Percentiles rank a stretch among this genome's conserved stretches.
Evolutionary conservation across 2,329 filamentous ascomycete genomes (phyloP).

Genomic region (Domatiomyces catenatus): DNA sequence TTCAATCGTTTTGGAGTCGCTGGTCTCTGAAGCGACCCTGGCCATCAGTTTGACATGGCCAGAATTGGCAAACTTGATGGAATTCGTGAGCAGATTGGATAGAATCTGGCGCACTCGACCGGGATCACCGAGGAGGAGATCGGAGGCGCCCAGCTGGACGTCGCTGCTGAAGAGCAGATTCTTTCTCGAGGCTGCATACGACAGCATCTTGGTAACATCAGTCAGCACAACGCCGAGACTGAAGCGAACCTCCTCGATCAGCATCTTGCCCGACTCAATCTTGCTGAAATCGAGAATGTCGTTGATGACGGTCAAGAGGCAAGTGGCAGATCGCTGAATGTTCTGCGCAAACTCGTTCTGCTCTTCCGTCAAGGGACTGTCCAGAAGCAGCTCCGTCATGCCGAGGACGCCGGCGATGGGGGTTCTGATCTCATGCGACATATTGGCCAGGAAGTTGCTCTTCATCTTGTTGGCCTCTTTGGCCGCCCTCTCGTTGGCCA

Average conservation of each 20-base stretch:
- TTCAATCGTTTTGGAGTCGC: slow-evolving; percentile 50
- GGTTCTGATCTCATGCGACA: slow-evolving; percentile 66
- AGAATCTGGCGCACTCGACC: slow-evolving; percentile 62
- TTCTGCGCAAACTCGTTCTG: slow-evolving; percentile 28
- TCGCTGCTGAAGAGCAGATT: slow-evolving; percentile 53
- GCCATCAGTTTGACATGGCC: slow-evolving; percentile 55
- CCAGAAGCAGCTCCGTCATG: slow-evolving; percentile 28
- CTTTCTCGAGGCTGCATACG: slow-evolving; percentile 61
- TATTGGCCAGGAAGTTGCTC: slow-evolving; percentile 63
- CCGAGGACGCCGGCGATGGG: slow-evolving; percentile 66
- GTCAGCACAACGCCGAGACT: slow-evolving; percentile 56
- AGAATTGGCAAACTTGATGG: slow-evolving; percentile 58
- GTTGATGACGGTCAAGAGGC: slow-evolving; percentile 30
- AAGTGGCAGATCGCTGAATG: slow-evolving; percentile 28
- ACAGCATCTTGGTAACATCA: slow-evolving; percentile 65
- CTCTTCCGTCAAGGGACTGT: slow-evolving; percentile 26
- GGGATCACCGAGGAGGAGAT: slow-evolving; percentile 62
- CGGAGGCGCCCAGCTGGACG: slow-evolving; percentile 46
- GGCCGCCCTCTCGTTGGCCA: slow-evolving; percentile 62
- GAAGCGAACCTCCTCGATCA: slow-evolving; percentile 69
- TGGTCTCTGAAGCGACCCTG: slow-evolving; percentile 45
- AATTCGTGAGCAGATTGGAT: slow-evolving; percentile 63
- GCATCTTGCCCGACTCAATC: slow-evolving; percentile 59
- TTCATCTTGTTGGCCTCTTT: slow-evolving; percentile 70
- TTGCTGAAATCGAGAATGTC: slow-evolving; percentile 42